Evolutionary conservation across 2,329 filamentous ascomycete species (phyloP).

Genomic region (Colletotrichum caudatum): DNA sequence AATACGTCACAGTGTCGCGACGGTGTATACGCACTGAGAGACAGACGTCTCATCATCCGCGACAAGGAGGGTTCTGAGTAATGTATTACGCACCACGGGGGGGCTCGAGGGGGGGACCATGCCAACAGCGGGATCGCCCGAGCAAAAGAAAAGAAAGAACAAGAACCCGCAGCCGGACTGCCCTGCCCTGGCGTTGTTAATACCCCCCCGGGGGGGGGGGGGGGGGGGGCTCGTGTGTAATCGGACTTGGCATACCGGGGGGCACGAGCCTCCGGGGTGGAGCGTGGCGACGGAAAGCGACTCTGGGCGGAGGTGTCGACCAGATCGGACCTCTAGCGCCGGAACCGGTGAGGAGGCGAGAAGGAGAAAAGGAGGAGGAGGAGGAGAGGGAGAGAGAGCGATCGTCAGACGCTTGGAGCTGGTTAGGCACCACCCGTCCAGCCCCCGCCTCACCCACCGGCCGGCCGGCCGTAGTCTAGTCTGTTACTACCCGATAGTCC

Average conservation of each 20-base stretch:
- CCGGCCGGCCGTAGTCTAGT: not conserved
- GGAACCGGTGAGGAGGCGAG: not conserved
- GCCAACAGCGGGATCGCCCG: not conserved
- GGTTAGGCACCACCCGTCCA: not conserved
- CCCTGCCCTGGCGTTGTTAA: not conserved
- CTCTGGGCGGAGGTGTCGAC: conserved; percentile 5
- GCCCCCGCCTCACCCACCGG: not conserved
- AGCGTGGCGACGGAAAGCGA: conserved; percentile 34
- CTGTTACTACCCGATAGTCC: no score
- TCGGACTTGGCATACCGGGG: no score
- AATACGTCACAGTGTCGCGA: not conserved
- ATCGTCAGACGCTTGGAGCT: not conserved
- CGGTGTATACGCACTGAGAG: not conserved
- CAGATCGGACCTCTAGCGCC: conserved; percentile 8
- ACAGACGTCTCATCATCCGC: no score
- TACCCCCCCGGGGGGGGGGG: no score
- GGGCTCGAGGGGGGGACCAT: not conserved
- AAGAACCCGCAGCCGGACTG: no score
- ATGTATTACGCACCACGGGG: not conserved
- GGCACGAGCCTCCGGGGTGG: not conserved
- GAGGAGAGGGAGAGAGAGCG: not conserved
- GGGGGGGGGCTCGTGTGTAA: no score
- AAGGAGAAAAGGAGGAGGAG: no score
- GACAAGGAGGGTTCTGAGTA: not conserved
- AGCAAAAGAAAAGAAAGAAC: not conserved